These are phyloP conservation scores for Mariannaea elegans DNA, from an alignment of 2,329 filamentous ascomycete species.

Conservation along the genomic window DNA sequence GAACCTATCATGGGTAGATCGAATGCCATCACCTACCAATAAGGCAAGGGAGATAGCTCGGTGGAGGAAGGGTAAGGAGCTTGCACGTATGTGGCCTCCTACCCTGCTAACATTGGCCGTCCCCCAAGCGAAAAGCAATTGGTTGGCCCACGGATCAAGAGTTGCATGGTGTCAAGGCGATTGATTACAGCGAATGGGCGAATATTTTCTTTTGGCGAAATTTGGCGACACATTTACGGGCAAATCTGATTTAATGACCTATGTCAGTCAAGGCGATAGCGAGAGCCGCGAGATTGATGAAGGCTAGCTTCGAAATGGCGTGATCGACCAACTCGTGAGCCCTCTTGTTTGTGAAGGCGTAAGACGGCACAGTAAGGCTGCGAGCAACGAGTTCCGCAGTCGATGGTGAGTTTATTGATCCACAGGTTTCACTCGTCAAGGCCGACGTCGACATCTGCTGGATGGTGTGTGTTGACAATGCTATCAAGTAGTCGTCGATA, in stretches of 20 bases:
- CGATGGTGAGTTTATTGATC: constrained; percentile 46
- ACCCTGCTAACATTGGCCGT: not conserved
- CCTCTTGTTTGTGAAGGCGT: constrained; percentile 36
- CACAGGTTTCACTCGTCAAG: constrained; percentile 45
- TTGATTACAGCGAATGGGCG: constrained; percentile 45
- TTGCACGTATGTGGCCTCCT: not conserved
- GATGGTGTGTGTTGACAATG: constrained; percentile 46
- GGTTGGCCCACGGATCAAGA: constrained; percentile 18
- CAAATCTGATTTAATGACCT: constrained; percentile 40
- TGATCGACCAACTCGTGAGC: constrained; percentile 38
- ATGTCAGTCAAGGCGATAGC: constrained; percentile 41
- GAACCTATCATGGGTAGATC: not conserved
- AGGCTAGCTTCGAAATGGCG: constrained; percentile 36
- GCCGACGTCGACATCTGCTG: constrained; percentile 47
- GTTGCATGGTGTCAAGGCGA: constrained; percentile 37
- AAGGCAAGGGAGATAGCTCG: not conserved
- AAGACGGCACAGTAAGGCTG: constrained; percentile 44
- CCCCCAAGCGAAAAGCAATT: constrained; percentile 17
- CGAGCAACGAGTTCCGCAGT: constrained; percentile 42
- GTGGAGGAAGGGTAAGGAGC: not conserved
- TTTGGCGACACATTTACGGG: constrained; percentile 45
- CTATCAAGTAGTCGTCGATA: constrained; percentile 50
- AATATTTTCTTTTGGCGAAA: constrained; percentile 34
- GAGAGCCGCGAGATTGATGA: constrained; percentile 25
- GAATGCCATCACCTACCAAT: not conserved